These are phyloP conservation scores for Aspergillus calidoustus DNA, from an alignment of 2,329 filamentous ascomycete species.

Conservation along the genomic window DNA sequence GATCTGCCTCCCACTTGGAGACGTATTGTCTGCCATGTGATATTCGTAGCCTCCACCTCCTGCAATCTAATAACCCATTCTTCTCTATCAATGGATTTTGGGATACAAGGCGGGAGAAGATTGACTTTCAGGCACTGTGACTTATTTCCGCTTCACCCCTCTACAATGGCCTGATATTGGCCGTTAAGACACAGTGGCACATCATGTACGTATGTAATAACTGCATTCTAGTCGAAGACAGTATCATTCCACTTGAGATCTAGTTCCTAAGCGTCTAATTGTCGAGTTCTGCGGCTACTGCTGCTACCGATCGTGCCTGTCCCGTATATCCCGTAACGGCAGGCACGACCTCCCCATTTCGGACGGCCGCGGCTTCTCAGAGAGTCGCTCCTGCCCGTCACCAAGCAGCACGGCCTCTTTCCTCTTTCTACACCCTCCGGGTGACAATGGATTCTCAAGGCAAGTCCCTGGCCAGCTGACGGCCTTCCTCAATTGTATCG, in stretches of 20 bases:
- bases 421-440: slow-evolving; percentile 7
- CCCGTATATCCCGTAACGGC: background rate
- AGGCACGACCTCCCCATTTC: background rate
- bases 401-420: slow-evolving; percentile 2
- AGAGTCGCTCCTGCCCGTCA: background rate
- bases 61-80: slow-evolving; percentile 73
- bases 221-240: background rate
- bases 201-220: slow-evolving; percentile 22
- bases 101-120: slow-evolving; percentile 76
- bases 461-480: slow-evolving; percentile 18
- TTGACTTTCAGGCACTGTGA: slow-evolving; percentile 39
- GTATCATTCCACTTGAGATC: background rate
- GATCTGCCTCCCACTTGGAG: background rate
- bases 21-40: background rate
- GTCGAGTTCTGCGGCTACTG: background rate
- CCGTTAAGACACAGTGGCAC: slow-evolving; percentile 48
- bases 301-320: background rate
- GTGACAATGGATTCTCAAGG: slow-evolving; percentile 11
- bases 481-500: slow-evolving; percentile 24
- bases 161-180: slow-evolving; percentile 41
- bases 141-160: slow-evolving; percentile 48
- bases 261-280: background rate
- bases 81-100: slow-evolving; percentile 57
- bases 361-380: slow-evolving; percentile 22
- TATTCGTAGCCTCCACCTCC: slow-evolving; percentile 52